Evolutionary conservation across 208 protist genomes (phyloP), one percentile per base, ranked within the genome.

Genomic region (Wallacemonas collosoma): DNA sequence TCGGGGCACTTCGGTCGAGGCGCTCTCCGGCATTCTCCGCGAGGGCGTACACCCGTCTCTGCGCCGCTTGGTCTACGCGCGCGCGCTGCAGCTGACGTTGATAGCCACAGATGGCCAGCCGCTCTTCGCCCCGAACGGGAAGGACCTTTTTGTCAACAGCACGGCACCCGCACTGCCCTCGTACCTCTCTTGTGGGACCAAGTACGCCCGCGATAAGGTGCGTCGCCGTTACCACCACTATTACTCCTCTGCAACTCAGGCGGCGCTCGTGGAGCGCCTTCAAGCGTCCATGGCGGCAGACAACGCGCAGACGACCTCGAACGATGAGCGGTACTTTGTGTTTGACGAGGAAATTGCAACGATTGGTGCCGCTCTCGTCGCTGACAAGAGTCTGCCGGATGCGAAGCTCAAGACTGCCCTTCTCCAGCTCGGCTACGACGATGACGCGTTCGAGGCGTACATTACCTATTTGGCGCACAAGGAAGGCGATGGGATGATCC

Each of bases 311-410:
- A 77, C 58, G 51, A 84, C 93, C 11, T 89, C 89, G 8, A 82
- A 96, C 73, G 93, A 83, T 75, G 92, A 96, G 72, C 87, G 79
- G 51, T 96, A 94, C 79, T 96, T 96, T 69, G 85, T 93, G 14
- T 93, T 89, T 72, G 58, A 76, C 15, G 92, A 96, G 48, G 89
- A 96, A 51, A 74, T 85, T 26, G 84, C 87, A 40, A 57, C 85
- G 55, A 65, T 94, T 9, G 79, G 71, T 36, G 60, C 83, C 51
- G 81, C 89, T 36, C 64, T 96, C n/a, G 75, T 92, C 54, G 71
- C 83, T 35, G 91, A 96, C 72, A 81, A 77, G 44, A 86, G 84
- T 53, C 39, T 96, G 55, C 76, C 82, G 4, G 88, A 91, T 17
- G 61, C 73, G 63, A 82, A 80, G 66, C 62, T 93, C 64, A 64